A percentile compares a stretch with the other conserved stretches of the same genome.
These are phyloP conservation scores for Amanita fuliginea DNA, from an alignment of 768 basidiomycete species.

Conservation along the genomic window DNA sequence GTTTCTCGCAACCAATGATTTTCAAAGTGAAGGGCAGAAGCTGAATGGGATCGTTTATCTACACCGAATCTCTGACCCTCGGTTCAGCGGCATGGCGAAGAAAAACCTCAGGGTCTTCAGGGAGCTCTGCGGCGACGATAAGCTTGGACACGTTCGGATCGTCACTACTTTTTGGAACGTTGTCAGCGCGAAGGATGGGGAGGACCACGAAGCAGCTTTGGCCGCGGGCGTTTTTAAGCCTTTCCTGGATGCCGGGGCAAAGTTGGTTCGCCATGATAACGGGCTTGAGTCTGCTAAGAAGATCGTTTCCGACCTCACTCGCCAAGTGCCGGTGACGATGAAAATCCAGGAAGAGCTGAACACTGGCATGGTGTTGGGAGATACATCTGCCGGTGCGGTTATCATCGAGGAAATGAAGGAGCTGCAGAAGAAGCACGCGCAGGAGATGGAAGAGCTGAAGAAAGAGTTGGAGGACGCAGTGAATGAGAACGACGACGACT, in stretches of 20 bases:
- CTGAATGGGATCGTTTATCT: conserved; percentile 8
- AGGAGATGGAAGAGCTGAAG: conserved; percentile 9
- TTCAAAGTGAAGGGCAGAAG: conserved; percentile 11
- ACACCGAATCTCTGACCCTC: conserved; percentile 10
- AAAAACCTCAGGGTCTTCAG: conserved; percentile 36
- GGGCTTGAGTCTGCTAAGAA: conserved; percentile 18
- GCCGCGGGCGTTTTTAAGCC: conserved; percentile 22
- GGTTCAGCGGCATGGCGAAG: conserved; percentile 27
- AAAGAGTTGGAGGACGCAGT: conserved; percentile 9
- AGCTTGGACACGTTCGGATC: conserved; percentile 32
- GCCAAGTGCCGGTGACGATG: conserved; percentile 7
- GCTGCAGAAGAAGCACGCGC: conserved; percentile 6
- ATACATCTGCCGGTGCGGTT: conserved; percentile 23
- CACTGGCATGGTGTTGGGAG: conserved; percentile 15
- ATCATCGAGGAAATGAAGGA: conserved; percentile 10
- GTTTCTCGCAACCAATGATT: neutral
- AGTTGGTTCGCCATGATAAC: conserved; percentile 25
- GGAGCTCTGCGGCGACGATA: conserved; percentile 31
- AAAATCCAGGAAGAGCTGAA: conserved; percentile 13
- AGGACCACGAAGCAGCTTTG: conserved; percentile 24
- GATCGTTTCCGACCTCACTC: conserved; percentile 21
- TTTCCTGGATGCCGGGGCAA: conserved; percentile 28
- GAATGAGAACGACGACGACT: conserved; percentile 4
- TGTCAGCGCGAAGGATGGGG: conserved; percentile 16
- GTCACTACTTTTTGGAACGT: conserved; percentile 35